These are phyloP conservation scores for Gastroboletus turbinatus DNA, from an alignment of 1,284 basidiomycete genomes.

Conservation along the genomic window DNA sequence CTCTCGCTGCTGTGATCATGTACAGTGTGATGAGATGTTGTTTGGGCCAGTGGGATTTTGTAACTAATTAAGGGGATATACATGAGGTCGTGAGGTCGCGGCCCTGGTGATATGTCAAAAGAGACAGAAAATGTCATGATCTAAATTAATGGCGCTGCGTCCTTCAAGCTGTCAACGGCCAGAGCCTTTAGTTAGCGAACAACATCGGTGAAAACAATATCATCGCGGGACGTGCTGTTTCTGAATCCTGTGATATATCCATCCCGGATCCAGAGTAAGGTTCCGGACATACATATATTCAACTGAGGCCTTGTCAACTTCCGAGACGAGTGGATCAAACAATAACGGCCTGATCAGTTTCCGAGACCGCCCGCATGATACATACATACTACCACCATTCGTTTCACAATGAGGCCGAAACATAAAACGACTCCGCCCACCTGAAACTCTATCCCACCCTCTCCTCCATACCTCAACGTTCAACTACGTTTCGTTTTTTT, in stretches of 20 bases:
- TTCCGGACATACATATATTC: background rate
- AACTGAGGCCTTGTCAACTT: background rate
- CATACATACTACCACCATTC: too few species aligned
- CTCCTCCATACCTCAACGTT: background rate
- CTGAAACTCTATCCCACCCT: background rate
- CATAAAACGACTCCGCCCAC: background rate
- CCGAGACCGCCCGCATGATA: background rate
- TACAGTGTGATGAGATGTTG: too few species aligned
- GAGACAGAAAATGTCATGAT: too few species aligned
- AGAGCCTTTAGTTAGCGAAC: background rate
- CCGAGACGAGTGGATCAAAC: slow-evolving; percentile 2
- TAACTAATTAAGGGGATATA: too few species aligned
- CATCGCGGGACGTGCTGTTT: background rate
- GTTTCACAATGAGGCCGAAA: slow-evolving; percentile 15
- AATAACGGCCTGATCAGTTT: background rate
- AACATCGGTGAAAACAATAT: background rate
- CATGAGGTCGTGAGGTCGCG: too few species aligned
- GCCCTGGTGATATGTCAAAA: too few species aligned
- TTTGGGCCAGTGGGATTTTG: too few species aligned
- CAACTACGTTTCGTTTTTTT: background rate
- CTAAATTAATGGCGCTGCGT: too few species aligned
- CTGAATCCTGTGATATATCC: background rate
- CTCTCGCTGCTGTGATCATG: too few species aligned
- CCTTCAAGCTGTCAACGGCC: background rate
- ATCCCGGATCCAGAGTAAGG: background rate